Base-by-base conservation (phyloP, 1,284 basidiomycete species). In the Schizophyllum amplum region DNA sequence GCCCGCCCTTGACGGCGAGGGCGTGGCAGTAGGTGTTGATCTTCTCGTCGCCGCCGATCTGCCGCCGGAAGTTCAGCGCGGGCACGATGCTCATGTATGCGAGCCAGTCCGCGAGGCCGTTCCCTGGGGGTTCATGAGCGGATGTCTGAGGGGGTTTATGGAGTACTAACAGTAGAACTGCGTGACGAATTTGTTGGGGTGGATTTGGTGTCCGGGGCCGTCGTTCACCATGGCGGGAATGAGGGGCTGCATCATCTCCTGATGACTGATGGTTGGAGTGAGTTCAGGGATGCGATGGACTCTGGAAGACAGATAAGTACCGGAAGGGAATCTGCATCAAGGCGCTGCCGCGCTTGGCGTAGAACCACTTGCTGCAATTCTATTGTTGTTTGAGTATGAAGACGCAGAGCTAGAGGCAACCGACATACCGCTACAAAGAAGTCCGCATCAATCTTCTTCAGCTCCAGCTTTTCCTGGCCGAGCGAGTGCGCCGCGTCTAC, bases 281-380 rank as follows among this genome's bases (percentile, higher is more conserved):
- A n/a, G n/a, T n/a, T n/a, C n/a, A n/a, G n/a, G n/a, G n/a, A n/a
- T n/a, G n/a, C n/a, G n/a, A n/a, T n/a, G n/a, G n/a, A n/a, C n/a
- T n/a, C n/a, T n/a, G n/a, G n/a, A n/a, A n/a, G n/a, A n/a, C n/a
- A n/a, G n/a, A n/a, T n/a, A n/a, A n/a, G n/a, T 58, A 89, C 90
- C 88, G 75, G 62, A 79, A 78, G 0, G 92, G 86, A 2, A 90
- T 84, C 68, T 94, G 95, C 24, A 95, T 72, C 13, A 89, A 72
- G 0, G 90, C 87, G 55, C 80, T 83, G 6, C 81, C 77, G 6
- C 92, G 79, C 67, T 92, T 90, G 4, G 83, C 80, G 62, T 74
- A 83, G 2, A 94, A 71, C 92, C 92, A 94, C 68, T 94, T 94
- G 72, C 93, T 88, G 62, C 84, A 87, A 66, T 92, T 92, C 81